phyloP scores from a whole-genome alignment of 148 eudicot genomes.

The Mesembryanthemum crystallinum region DNA sequence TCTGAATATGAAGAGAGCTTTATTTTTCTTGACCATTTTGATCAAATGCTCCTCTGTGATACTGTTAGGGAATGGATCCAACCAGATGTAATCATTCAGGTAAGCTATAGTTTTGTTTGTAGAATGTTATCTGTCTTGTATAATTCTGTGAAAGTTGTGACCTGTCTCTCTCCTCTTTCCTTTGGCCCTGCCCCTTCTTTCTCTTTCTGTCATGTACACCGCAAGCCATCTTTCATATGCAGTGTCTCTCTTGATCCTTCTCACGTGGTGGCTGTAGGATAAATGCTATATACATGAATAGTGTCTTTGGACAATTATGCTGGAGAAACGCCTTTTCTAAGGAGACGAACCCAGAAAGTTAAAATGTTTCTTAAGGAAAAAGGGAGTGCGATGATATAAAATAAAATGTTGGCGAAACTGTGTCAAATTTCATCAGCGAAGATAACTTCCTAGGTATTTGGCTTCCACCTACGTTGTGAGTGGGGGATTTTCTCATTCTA shows the following conservation, averaged over 20 bases:
- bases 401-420: no score
- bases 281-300: not conserved
- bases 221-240: not conserved
- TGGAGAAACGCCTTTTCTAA: not conserved
- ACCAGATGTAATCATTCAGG: conserved; percentile 90
- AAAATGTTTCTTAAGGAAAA: not conserved
- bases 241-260: not conserved
- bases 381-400: not conserved
- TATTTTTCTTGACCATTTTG: conserved; percentile 79
- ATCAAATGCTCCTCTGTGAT: conserved; percentile 67
- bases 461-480: not conserved
- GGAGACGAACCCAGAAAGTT: not conserved
- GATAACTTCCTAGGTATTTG: not conserved
- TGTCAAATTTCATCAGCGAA: not conserved
- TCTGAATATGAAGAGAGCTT: conserved; percentile 43
- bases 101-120: conserved; percentile 19
- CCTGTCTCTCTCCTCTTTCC: conserved; percentile 10
- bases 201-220: not conserved
- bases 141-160: not conserved
- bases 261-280: not conserved
- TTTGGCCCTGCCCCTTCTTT: not conserved
- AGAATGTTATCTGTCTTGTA: not conserved
- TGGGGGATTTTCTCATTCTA: not conserved
- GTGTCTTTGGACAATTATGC: not conserved
- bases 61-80: conserved; percentile 50